These are phyloP conservation scores for Tylopilus vinaceipallidus DNA, from an alignment of 768 basidiomycete species.

Conservation along the genomic window DNA sequence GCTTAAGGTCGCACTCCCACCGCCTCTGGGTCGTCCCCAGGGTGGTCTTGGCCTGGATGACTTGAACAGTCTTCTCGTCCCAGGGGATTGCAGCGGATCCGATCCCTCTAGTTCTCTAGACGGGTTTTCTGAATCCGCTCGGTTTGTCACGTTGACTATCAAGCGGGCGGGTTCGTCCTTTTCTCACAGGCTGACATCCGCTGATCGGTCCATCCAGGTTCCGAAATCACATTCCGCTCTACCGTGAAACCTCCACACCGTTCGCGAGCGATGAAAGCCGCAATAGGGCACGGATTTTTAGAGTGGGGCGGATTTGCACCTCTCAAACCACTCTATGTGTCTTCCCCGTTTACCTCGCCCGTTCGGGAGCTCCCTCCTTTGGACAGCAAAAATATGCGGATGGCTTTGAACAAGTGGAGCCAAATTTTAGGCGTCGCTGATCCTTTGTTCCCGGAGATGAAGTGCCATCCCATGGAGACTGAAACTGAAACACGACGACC, in stretches of 20 bases:
- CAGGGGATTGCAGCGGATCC: slow-evolving; percentile 5
- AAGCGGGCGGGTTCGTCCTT: slow-evolving; percentile 27
- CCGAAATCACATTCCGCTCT: slow-evolving; percentile 22
- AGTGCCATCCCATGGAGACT: neutral
- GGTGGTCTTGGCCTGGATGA: slow-evolving; percentile 37
- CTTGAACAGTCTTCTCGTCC: slow-evolving; percentile 27
- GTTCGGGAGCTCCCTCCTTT: slow-evolving; percentile 9
- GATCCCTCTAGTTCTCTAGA: slow-evolving; percentile 1
- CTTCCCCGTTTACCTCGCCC: slow-evolving; percentile 27
- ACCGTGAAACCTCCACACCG: slow-evolving; percentile 25
- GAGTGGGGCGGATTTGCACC: slow-evolving; percentile 34
- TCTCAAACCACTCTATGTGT: slow-evolving; percentile 27
- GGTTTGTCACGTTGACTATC: slow-evolving; percentile 15
- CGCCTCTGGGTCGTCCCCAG: slow-evolving; percentile 15
- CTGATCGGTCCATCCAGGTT: slow-evolving; percentile 7
- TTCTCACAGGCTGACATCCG: neutral
- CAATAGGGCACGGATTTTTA: slow-evolving; percentile 31
- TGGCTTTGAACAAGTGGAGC: slow-evolving; percentile 34
- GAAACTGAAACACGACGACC: slow-evolving; percentile 4
- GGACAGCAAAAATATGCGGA: slow-evolving; percentile 30
- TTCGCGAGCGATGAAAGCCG: slow-evolving; percentile 29
- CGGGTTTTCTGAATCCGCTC: slow-evolving; percentile 1
- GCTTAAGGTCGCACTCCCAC: slow-evolving; percentile 32
- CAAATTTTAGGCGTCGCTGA: slow-evolving; percentile 32
- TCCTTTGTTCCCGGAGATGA: slow-evolving; percentile 33